Base-by-base conservation (phyloP, 768 basidiomycete species). In the Psilocybe azurescens region DNA sequence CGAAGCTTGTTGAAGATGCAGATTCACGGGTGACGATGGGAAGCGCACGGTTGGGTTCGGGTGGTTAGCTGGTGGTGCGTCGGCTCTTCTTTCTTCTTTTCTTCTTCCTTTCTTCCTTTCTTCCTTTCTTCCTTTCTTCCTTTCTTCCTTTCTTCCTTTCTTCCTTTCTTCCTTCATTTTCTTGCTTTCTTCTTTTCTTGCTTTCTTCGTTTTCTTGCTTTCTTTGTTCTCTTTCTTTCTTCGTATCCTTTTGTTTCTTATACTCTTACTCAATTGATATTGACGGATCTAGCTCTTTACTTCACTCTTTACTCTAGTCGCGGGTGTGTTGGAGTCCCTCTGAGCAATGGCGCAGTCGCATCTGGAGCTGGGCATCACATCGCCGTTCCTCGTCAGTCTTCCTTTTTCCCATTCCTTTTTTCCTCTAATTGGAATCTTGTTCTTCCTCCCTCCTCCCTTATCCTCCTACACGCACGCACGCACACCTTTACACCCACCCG, bases 1-100 rank as follows among this genome's bases (percentile, higher is more conserved):
- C 74, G 11, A 66, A 70, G 14, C 81, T 95, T 28, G 74, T 96
- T 18, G 69, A 75, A 3, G 77, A 82, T 18, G 80, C 89, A 1
- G 94, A 97, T 72, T 97, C 29, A 90, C 86, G 1, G 83, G 81
- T 44, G 73, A 72, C 3, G 65, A 39, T 24, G 91, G 89, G 3
- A 90, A 90, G 72, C 79, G 95, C 20, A 91, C 90, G 0, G 93
- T 95, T 16, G 94, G 89, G 0, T 97, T 97, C 77, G 95, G 95
- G 0, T 95, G 89, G 88, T 94, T 89, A 67, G 95, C 95, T 0
- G 95, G 95, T 74, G 90, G 93, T 93, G 60, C 16, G 8, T 52
- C 24, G 24, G 24, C 24, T 24, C 24, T 24, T 24, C 24, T 24
- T 24, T 24, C 24, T 24, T 24, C 24, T 24, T 24, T 24, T 24